These are phyloP conservation scores for Phalaenopsis equestris DNA, from an alignment of 106 monocot species.

Conservation along the genomic window DNA sequence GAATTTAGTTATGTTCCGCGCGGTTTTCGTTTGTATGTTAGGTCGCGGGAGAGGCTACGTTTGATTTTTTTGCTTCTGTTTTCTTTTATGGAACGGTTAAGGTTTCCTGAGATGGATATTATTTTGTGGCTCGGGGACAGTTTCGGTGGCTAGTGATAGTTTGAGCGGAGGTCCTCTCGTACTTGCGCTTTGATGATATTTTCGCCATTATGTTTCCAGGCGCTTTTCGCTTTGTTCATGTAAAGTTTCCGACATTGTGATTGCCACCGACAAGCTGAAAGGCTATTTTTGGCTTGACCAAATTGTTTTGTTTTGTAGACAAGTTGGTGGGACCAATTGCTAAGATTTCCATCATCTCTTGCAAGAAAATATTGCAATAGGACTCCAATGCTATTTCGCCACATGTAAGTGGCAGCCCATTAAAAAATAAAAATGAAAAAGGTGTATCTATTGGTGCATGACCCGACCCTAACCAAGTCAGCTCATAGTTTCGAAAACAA, in stretches of 20 bases:
- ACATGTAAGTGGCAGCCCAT: no score
- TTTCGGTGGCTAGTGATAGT: background rate
- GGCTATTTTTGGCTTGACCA: background rate
- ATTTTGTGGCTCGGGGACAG: background rate
- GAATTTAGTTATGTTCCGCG: slow-evolving; percentile 16
- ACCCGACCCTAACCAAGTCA: no score
- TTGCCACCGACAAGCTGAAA: background rate
- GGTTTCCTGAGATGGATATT: slow-evolving; percentile 4
- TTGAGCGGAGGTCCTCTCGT: background rate
- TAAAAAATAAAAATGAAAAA: no score
- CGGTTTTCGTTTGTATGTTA: slow-evolving; percentile 8
- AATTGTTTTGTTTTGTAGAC: background rate
- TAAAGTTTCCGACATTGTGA: background rate
- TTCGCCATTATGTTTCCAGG: background rate
- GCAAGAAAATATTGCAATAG: no score
- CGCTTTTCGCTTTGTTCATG: background rate
- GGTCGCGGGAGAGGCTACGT: background rate
- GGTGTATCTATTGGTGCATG: background rate
- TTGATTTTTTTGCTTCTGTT: background rate
- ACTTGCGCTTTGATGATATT: background rate
- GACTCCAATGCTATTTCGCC: no score
- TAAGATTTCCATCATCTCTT: background rate
- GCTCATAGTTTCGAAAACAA: no score
- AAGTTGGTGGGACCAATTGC: background rate
- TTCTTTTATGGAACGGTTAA: background rate